phyloP scores from a whole-genome alignment of 2,329 filamentous ascomycete genomes.

The Diatrype stigma region DNA sequence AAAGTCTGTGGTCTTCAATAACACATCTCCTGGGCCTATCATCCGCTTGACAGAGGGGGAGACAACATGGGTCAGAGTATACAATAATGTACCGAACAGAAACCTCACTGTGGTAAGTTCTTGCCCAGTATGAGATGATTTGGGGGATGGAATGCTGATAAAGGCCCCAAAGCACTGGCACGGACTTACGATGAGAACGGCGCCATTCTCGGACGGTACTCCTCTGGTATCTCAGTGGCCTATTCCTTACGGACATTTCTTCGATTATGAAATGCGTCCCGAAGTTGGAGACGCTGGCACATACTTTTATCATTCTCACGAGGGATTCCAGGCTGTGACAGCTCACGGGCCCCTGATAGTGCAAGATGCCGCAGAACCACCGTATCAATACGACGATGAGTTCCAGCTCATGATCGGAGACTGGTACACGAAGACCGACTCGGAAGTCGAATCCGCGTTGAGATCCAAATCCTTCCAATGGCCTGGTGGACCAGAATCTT shows the following conservation, averaged over 20 bases:
- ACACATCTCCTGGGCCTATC: constrained; percentile 46
- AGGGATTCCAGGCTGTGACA: constrained; percentile 58
- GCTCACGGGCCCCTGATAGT: constrained; percentile 56
- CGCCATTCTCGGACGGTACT: constrained; percentile 62
- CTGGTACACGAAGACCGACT: constrained; percentile 52
- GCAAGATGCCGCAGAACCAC: constrained; percentile 40
- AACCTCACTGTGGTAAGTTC: constrained; percentile 50
- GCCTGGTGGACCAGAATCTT: constrained; percentile 53
- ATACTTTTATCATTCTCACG: constrained; percentile 66
- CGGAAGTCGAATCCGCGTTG: constrained; percentile 46
- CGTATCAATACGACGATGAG: constrained; percentile 61
- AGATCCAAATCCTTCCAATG: constrained; percentile 46
- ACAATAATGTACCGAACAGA: constrained; percentile 47
- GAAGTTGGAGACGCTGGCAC: constrained; percentile 52
- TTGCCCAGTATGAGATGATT: background rate
- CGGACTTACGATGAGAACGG: constrained; percentile 54
- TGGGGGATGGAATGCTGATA: background rate
- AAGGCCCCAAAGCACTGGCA: constrained; percentile 56
- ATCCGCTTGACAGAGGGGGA: constrained; percentile 43
- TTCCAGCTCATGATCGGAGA: constrained; percentile 52
- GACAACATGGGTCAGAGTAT: constrained; percentile 54
- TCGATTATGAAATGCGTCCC: constrained; percentile 62
- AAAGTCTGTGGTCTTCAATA: constrained; percentile 48
- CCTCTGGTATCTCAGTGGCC: constrained; percentile 62
- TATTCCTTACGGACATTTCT: constrained; percentile 56